Percentiles rank a stretch among this genome's conserved stretches.
Evolutionary conservation across 164 flowering plant genomes (phyloP).

Genomic region (Magnolia changhungtana): DNA sequence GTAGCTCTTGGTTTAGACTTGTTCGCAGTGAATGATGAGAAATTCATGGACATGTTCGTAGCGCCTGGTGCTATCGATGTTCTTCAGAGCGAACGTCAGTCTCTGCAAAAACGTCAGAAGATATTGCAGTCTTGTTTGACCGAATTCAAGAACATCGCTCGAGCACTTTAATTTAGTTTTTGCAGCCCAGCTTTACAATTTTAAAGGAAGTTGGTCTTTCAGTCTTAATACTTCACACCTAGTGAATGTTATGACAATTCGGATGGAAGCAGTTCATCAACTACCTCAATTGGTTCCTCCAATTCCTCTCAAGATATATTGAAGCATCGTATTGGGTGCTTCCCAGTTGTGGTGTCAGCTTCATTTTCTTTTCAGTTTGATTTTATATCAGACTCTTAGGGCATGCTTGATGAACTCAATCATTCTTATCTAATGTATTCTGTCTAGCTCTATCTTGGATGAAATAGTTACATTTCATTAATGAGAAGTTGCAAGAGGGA

Average conservation of each 20-base stretch:
- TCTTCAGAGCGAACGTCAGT: constrained; percentile 66
- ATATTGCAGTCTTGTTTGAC: constrained; percentile 82
- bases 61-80: constrained; percentile 82
- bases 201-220: not conserved
- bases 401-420: not conserved
- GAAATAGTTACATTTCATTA: not conserved
- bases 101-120: constrained; percentile 92
- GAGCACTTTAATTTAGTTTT: constrained; percentile 37
- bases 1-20: constrained; percentile 81
- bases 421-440: not conserved
- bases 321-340: not conserved
- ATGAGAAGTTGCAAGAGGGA: not conserved
- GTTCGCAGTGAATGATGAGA: constrained; percentile 89
- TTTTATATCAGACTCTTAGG: not conserved
- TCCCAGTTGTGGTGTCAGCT: not conserved
- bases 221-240: not conserved
- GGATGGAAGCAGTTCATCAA: not conserved
- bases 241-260: not conserved
- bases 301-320: not conserved
- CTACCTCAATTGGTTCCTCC: not conserved
- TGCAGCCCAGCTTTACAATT: not conserved
- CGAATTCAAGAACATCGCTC: constrained; percentile 82
- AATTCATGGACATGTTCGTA: constrained; percentile 97
- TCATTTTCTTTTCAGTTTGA: not conserved
- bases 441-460: not conserved